Percentiles rank a stretch among this genome's conserved stretches.
These are phyloP conservation scores for Kazachstania psychrophila DNA, from an alignment of 805 yeast species.

Conservation along the genomic window DNA sequence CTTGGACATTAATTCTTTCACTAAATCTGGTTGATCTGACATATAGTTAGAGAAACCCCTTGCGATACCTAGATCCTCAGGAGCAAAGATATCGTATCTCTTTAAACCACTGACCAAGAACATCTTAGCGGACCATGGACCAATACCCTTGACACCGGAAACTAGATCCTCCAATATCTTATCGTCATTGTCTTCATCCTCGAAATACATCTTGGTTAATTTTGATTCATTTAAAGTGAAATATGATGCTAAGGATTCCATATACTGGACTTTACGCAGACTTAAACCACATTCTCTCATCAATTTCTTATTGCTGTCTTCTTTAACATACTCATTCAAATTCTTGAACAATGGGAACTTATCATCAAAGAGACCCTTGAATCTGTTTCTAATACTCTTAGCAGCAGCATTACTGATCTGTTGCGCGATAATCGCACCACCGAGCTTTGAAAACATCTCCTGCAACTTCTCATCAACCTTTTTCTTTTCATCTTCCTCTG, in stretches of 20 bases:
- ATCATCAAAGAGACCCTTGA: slow-evolving; percentile 32
- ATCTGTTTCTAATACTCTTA: slow-evolving; percentile 43
- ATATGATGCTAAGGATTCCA: slow-evolving; percentile 44
- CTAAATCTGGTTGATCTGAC: slow-evolving; percentile 41
- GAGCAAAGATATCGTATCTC: slow-evolving; percentile 61
- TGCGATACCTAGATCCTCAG: slow-evolving; percentile 76
- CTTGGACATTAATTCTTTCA: slow-evolving; percentile 37
- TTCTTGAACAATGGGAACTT: slow-evolving; percentile 45
- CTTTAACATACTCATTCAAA: slow-evolving; percentile 30
- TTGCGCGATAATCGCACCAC: slow-evolving; percentile 52
- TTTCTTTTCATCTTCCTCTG: not conserved
- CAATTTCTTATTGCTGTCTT: slow-evolving; percentile 31
- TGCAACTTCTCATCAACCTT: slow-evolving; percentile 13
- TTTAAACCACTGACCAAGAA: slow-evolving; percentile 63
- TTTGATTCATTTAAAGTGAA: slow-evolving; percentile 35
- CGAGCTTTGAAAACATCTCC: slow-evolving; percentile 35
- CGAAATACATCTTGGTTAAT: slow-evolving; percentile 31
- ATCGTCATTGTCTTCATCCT: slow-evolving; percentile 31
- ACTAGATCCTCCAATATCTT: slow-evolving; percentile 42
- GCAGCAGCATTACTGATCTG: slow-evolving; percentile 83
- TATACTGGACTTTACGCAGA: slow-evolving; percentile 54
- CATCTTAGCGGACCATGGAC: slow-evolving; percentile 87
- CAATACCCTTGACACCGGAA: slow-evolving; percentile 54
- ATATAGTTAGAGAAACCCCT: slow-evolving; percentile 67
- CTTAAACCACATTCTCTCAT: slow-evolving; percentile 64